Base-by-base conservation (phyloP, 164 flowering plant genomes). In the Umbellularia californica region DNA sequence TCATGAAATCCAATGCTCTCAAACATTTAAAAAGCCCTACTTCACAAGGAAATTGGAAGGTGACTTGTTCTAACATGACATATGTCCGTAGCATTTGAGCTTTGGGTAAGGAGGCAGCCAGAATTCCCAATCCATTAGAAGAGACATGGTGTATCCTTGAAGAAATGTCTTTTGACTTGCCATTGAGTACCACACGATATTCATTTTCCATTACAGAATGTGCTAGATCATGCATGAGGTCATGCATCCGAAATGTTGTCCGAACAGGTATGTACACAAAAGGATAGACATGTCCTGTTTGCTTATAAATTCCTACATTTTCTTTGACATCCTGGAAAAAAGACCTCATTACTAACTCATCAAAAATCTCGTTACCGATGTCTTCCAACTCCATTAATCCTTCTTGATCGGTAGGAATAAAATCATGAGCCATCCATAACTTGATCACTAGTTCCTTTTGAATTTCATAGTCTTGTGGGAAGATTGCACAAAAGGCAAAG, bases 371-470 rank as follows among this genome's bases (percentile, higher is more conserved):
- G 2, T 11, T 2, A 20, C 63, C 74, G 11, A 13, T 24, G 3
- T 70, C 74, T 30, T 65, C 74, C 30, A 55, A 3, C 17, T 68
- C 19, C 33, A 5, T 69, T 9, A n/a, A n/a, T n/a, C n/a, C 33
- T 1, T 12, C 9, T 23, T 5, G n/a, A n/a, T 69, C 15, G 2
- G 30, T 2, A 30, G 51, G 27, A 71, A 70, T 50, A 28, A 62
- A 71, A 7, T 66, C 78, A 1, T 64, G 23, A 11, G 64, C 74
- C 58, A 76, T 47, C 78, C 74, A 70, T n/a, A 65, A 15, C 28
- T 55, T 27, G 13, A 70, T 52, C n/a, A 76, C 22, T 5, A 22
- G n/a, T 13, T 28, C 64, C 22, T 65, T 71, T 5, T 20, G 17
- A 12, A 70, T 2, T 2, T 47, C 7, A 17, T 20, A 65, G 15